A percentile compares a stretch with the other conserved stretches of the same genome.
phyloP scores from a whole-genome alignment of 2,329 filamentous ascomycete genomes.

The Aureobasidium pullulans region DNA sequence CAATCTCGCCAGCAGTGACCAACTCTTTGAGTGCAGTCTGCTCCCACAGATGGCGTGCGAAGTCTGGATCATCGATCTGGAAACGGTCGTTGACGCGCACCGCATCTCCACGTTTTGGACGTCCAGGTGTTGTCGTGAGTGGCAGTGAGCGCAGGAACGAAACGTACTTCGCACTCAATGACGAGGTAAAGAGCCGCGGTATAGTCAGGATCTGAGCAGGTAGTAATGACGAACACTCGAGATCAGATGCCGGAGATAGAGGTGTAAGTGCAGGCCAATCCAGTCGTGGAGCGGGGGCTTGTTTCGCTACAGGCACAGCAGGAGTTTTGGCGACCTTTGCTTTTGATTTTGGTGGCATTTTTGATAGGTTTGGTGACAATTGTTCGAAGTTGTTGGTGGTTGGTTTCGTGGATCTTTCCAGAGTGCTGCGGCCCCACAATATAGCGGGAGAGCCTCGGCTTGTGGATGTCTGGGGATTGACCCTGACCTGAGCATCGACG shows the following conservation, averaged over 20 bases:
- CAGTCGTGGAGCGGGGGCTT: conserved; percentile 26
- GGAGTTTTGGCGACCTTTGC: not conserved
- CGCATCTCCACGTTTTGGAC: conserved; percentile 72
- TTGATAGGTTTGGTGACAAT: not conserved
- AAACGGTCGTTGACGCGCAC: conserved; percentile 84
- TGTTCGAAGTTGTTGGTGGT: not conserved
- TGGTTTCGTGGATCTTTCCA: no score
- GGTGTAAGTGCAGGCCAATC: conserved; percentile 70
- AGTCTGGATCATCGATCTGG: conserved; percentile 67
- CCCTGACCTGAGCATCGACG: not conserved
- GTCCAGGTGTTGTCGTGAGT: conserved; percentile 67
- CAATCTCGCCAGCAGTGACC: conserved; percentile 31
- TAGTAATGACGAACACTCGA: conserved; percentile 52
- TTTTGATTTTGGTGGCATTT: conserved; percentile 20
- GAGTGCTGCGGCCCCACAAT: not conserved
- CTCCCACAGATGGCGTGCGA: conserved; percentile 70
- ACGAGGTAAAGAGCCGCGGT: conserved; percentile 65
- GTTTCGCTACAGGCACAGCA: conserved; percentile 1
- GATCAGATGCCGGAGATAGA: conserved; percentile 56
- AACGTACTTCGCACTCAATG: conserved; percentile 68
- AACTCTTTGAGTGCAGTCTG: conserved; percentile 66
- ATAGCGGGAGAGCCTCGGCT: conserved; percentile 4
- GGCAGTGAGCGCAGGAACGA: conserved; percentile 64
- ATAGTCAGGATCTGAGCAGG: conserved; percentile 64
- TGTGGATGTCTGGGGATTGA: not conserved